Base-by-base conservation (phyloP, 108 stramenopile genomes). In the Skeletonema grethae region DNA sequence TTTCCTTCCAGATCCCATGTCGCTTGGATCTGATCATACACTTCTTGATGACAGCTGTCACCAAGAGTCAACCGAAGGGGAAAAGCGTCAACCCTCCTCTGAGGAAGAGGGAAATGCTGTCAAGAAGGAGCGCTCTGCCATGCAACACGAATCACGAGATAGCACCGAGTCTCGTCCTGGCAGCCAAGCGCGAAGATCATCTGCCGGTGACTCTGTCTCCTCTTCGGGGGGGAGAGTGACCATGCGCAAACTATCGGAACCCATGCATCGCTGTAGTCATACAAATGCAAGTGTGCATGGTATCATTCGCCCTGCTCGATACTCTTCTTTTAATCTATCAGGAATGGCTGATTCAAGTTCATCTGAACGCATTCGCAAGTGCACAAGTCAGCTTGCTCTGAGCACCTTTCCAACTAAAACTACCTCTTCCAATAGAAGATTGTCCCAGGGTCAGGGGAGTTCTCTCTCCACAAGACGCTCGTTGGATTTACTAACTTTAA, bases 171-270 rank as follows among this genome's bases (percentile, higher is more conserved):
- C 22, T 31, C 57, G 20, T 15, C 29, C 57, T 7, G 60, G 8
- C 32, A 18, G 7, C 32, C 32, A 16, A 24, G 0, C 25, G 2
- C 34, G 60, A 61, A 32, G 31, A 36, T 8, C 16, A 18, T 36
- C 60, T 32, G 8, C 34, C 5, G 34, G 34, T 34, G 38, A 20
- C 60, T 36, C 41, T 15, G 15, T 43, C 41, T 1, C 41, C 41
- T 4, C 15, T 35, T 18, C 60, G 8, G 60, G 60, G 31, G 7
- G 4, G 20, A 32, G 8, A 32, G 34, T 61, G 38, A 61, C 60
- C 8, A 50, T 70, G 39, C 58, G 70, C 5, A 60, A 70, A 50
- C 39, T 70, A 5, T 70, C 70, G 11, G 41, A 70, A 32, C 70
- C 70, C 59, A 70, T 60, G 70, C 70, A 70, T 30, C 70, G 70